Evolutionary conservation across 768 basidiomycete genomes (phyloP).

Genomic region (Russula emetica): DNA sequence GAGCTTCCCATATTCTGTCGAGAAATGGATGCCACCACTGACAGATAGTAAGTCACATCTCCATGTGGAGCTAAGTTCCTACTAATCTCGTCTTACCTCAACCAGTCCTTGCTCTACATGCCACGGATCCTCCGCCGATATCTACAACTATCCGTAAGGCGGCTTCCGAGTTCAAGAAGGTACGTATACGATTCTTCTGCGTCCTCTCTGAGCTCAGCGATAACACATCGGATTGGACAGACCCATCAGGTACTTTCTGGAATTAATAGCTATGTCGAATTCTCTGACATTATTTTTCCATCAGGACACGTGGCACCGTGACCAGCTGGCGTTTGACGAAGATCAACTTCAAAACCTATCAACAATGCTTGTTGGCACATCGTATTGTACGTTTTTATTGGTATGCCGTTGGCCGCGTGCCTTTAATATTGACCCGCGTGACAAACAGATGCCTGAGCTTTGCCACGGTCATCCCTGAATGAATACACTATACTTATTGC

Average conservation of each 20-base stretch:
- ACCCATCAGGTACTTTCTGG: conserved; percentile 37
- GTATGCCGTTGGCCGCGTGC: conserved; percentile 24
- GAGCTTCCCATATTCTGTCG: conserved; percentile 55
- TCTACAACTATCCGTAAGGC: conserved; percentile 84
- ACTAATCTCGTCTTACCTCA: conserved; percentile 14
- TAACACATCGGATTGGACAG: conserved; percentile 22
- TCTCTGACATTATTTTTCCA: conserved; percentile 8
- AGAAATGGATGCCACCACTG: conserved; percentile 54
- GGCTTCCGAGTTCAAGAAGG: conserved; percentile 84
- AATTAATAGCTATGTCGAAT: background rate
- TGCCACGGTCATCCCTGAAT: background rate
- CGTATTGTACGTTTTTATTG: conserved; percentile 59
- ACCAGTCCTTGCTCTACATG: conserved; percentile 68
- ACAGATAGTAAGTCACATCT: conserved; percentile 55
- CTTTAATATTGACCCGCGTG: conserved; percentile 16
- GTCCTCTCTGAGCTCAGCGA: background rate
- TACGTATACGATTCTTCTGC: conserved; percentile 33
- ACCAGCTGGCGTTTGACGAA: conserved; percentile 81
- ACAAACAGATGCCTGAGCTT: conserved; percentile 30
- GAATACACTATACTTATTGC: background rate
- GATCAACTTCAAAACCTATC: conserved; percentile 85
- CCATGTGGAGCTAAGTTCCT: background rate
- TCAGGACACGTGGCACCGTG: conserved; percentile 89
- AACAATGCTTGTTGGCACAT: conserved; percentile 85
- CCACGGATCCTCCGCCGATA: conserved; percentile 84